Percentiles rank a stretch among this genome's conserved stretches.
Conservation (phyloP, 2,329 filamentous ascomycete species). For the Microsporum audouinii region DNA sequence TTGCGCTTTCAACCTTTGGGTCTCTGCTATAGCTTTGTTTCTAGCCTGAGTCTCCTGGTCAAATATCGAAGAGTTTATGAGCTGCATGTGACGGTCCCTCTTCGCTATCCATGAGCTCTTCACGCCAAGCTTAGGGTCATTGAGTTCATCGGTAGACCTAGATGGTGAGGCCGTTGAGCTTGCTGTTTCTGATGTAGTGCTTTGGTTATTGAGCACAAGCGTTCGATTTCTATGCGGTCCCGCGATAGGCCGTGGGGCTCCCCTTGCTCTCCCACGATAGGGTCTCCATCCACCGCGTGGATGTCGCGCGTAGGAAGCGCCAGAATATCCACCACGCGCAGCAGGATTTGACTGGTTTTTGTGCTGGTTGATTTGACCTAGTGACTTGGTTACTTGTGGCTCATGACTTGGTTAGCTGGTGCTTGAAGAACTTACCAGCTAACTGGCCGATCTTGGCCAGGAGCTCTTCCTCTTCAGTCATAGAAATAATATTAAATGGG, state of each 20-base stretch:
- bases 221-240: conserved; percentile 46
- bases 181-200: conserved; percentile 16
- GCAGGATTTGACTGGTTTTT: conserved; percentile 44
- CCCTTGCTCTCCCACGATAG: conserved; percentile 34
- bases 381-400: not conserved
- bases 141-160: conserved; percentile 20
- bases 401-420: conserved; percentile 26
- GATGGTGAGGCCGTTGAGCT: conserved; percentile 20
- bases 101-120: conserved; percentile 55
- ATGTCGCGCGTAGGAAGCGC: conserved; percentile 16
- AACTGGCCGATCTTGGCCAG: conserved; percentile 46
- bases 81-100: conserved; percentile 64
- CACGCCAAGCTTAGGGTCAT: conserved; percentile 21
- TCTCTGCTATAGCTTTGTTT: conserved; percentile 60
- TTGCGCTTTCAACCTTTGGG: conserved; percentile 35
- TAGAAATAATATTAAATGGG: conserved; percentile 12
- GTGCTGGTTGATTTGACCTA: conserved; percentile 70
- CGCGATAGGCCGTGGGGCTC: conserved; percentile 25
- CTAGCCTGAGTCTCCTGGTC: conserved; percentile 60
- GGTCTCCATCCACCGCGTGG: conserved; percentile 32
- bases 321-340: conserved; percentile 18
- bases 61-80: conserved; percentile 71
- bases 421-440: conserved; percentile 37
- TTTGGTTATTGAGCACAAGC: conserved; percentile 50
- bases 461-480: conserved; percentile 46